Percentiles rank a stretch among this genome's conserved stretches.
Conservation (phyloP, 2,329 filamentous ascomycete species). For the Fusarium bulbicola region DNA sequence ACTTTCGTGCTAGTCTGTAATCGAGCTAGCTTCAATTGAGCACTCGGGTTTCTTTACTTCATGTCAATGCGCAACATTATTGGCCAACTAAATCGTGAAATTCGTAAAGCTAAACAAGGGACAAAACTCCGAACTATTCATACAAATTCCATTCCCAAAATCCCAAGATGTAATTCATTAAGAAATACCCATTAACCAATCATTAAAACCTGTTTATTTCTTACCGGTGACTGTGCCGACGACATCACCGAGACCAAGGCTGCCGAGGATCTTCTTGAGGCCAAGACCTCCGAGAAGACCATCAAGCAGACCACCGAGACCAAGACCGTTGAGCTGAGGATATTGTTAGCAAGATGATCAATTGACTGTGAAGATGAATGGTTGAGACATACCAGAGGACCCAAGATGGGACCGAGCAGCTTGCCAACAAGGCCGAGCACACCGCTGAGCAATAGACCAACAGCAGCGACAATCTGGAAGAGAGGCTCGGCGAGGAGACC, state of each 20-base stretch:
- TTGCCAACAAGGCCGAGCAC: conserved; percentile 86
- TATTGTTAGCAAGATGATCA: conserved; percentile 30
- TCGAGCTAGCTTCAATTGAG: background rate
- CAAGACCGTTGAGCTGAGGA: conserved; percentile 73
- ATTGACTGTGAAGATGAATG: background rate
- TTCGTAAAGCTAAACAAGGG: conserved; percentile 25
- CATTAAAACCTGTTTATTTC: conserved; percentile 15
- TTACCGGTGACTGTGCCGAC: conserved; percentile 54
- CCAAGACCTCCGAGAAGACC: conserved; percentile 80
- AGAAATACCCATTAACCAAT: background rate
- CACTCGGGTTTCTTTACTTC: background rate
- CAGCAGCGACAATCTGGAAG: conserved; percentile 91
- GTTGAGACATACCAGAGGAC: conserved; percentile 20
- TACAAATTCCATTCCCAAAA: background rate
- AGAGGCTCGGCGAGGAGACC: conserved; percentile 82
- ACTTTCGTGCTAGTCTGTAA: background rate
- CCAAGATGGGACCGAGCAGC: conserved; percentile 57
- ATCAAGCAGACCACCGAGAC: conserved; percentile 83
- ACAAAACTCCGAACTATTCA: conserved; percentile 25
- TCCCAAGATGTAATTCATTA: conserved; percentile 12
- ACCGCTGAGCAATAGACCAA: conserved; percentile 82
- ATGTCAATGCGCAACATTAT: background rate
- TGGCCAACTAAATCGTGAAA: conserved; percentile 26
- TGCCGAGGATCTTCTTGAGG: conserved; percentile 76
- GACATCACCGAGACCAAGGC: conserved; percentile 71